Conservation (phyloP, 495 filamentous ascomycete genomes). For the Usnea hakonensis region DNA sequence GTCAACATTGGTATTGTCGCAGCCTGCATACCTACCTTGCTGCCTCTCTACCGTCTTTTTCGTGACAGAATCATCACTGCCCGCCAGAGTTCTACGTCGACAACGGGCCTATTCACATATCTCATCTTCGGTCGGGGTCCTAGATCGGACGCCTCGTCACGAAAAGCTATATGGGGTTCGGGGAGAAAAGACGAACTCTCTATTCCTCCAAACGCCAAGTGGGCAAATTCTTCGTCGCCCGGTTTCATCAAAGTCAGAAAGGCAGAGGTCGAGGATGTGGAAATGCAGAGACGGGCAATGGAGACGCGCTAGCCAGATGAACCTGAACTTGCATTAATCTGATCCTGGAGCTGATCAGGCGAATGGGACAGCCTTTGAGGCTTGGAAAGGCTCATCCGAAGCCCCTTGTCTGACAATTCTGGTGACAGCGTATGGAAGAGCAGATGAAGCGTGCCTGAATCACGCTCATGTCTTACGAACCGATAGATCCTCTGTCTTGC, state of each 20-base stretch:
- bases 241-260: neutral
- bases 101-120: neutral
- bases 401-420: neutral
- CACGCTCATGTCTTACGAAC: neutral
- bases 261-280: neutral
- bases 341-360: neutral
- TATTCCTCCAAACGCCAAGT: neutral
- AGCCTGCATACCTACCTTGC: slow-evolving; percentile 7
- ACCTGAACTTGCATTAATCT: no score
- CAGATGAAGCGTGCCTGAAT: neutral
- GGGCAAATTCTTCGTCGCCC: neutral
- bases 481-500: neutral
- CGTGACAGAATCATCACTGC: neutral
- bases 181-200: no score
- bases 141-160: neutral
- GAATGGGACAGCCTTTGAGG: neutral
- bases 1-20: slow-evolving; percentile 3
- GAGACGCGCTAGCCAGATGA: neutral
- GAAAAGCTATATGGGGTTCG: no score
- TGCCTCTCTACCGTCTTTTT: slow-evolving; percentile 2
- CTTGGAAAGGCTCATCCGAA: neutral
- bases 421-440: neutral
- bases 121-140: neutral
- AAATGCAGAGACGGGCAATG: neutral
- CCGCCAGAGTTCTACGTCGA: neutral